These are phyloP conservation scores for Candida chilensis DNA, from an alignment of 805 yeast species.

Conservation along the genomic window DNA sequence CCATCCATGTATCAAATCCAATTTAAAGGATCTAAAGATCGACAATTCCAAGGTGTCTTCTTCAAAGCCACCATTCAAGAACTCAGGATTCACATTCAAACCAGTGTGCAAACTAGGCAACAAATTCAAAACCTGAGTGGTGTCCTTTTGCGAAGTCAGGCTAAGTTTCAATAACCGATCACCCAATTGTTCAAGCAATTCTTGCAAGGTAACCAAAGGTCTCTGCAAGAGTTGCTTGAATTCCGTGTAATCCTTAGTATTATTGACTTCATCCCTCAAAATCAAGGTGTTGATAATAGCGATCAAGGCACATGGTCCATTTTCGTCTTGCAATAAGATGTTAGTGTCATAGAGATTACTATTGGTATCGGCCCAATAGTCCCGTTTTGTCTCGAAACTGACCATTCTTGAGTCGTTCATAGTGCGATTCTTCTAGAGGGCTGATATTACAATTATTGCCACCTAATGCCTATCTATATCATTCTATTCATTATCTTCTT, in stretches of 20 bases:
- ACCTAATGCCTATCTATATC: no score
- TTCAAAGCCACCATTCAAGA: conserved; percentile 43
- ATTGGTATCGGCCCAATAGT: conserved; percentile 25
- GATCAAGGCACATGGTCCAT: conserved; percentile 85
- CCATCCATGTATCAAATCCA: conserved; percentile 82
- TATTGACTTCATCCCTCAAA: conserved; percentile 32
- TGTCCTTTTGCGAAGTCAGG: conserved; percentile 17
- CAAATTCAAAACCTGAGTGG: conserved; percentile 35
- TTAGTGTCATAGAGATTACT: conserved; percentile 24
- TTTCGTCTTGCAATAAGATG: conserved; percentile 65
- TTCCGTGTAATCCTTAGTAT: not conserved
- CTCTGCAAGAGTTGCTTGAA: conserved; percentile 1
- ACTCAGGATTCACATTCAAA: conserved; percentile 60
- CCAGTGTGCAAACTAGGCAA: conserved; percentile 67
- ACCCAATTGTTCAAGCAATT: conserved; percentile 41
- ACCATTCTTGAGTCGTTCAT: no score
- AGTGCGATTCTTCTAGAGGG: no score
- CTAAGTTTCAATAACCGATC: conserved; percentile 21
- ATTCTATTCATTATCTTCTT: no score
- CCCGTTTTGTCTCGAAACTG: conserved; percentile 12
- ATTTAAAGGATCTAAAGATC: conserved; percentile 48
- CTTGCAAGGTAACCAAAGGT: conserved; percentile 21
- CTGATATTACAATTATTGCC: no score
- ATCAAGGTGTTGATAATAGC: conserved; percentile 68
- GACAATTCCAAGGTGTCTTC: conserved; percentile 43